Evolutionary conservation across 164 flowering plant species (phyloP).

Genomic region (Macadamia integrifolia): DNA sequence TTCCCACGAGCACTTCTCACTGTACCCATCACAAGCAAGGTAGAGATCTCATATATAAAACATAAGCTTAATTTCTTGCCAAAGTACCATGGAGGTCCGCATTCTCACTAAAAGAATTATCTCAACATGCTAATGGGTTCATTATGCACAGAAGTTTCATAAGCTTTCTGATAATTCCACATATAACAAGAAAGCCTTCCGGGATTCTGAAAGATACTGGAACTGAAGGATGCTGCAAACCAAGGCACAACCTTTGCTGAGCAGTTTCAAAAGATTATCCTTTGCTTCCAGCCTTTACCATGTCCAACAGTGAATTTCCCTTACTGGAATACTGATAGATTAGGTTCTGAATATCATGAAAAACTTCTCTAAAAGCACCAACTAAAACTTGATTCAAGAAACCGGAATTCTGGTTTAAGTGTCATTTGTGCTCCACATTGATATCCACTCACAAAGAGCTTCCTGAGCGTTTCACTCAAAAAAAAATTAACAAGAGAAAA

Average conservation of each 20-base stretch:
- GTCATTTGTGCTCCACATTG: constrained; percentile 25
- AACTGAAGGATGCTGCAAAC: constrained; percentile 60
- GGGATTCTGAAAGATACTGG: constrained; percentile 64
- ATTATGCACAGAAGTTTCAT: constrained; percentile 18
- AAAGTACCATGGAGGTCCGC: constrained; percentile 90
- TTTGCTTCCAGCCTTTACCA: constrained; percentile 88
- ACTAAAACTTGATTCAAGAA: constrained; percentile 44
- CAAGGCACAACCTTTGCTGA: constrained; percentile 82
- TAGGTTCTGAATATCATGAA: constrained; percentile 54
- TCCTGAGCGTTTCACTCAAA: constrained; percentile 46
- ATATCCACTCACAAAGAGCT: constrained; percentile 81
- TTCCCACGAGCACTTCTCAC: constrained; percentile 83
- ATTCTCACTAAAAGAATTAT: constrained; percentile 73
- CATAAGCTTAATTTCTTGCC: constrained; percentile 52
- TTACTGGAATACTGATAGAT: constrained; percentile 40
- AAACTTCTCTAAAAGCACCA: constrained; percentile 49
- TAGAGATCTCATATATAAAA: constrained; percentile 77
- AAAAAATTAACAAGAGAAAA: constrained; percentile 43
- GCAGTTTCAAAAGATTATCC: constrained; percentile 62
- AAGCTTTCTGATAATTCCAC: constrained; percentile 37
- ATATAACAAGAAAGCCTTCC: constrained; percentile 47
- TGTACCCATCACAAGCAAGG: constrained; percentile 78
- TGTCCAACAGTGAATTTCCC: constrained; percentile 63
- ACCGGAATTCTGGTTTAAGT: constrained; percentile 44
- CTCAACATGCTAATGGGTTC: constrained; percentile 60